Evolutionary conservation across 176 grass and related monocot genomes (phyloP).

Genomic region (Aegilops longissima): DNA sequence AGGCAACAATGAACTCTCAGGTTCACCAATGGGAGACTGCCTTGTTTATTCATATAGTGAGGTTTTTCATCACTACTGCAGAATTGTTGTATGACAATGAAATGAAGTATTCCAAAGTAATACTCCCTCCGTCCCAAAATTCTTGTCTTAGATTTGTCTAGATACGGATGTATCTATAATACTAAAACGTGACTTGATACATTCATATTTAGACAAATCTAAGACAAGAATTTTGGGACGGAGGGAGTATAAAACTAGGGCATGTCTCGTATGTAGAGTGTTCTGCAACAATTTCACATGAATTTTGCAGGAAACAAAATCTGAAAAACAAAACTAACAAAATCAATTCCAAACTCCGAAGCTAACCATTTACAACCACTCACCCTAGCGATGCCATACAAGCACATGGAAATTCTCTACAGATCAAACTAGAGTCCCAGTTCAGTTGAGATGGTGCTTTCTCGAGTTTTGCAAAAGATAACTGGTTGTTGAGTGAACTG

Average conservation of each 20-base stretch:
- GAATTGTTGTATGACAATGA: background rate
- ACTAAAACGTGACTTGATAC: too few relatives aligned
- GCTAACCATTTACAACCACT: background rate
- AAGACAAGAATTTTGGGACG: too few relatives aligned
- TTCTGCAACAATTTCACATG: background rate
- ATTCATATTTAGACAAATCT: too few relatives aligned
- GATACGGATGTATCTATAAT: too few relatives aligned
- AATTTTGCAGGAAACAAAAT: conserved; percentile 3
- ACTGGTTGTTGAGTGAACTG: background rate
- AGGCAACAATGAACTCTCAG: background rate
- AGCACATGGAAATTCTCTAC: background rate
- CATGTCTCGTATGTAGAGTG: background rate
- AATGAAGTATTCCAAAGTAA: background rate
- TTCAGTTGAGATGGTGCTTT: conserved; percentile 5
- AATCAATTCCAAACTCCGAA: background rate
- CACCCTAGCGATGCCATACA: background rate
- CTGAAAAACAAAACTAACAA: background rate
- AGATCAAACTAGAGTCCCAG: background rate
- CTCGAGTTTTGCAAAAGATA: background rate
- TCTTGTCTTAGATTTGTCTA: too few relatives aligned
- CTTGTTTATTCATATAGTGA: conserved; percentile 2
- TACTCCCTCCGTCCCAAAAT: too few relatives aligned
- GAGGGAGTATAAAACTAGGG: background rate
- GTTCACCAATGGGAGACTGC: background rate
- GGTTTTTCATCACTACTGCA: background rate